Base-by-base conservation (phyloP, 2,329 filamentous ascomycete species). In the Chrysosporium keratinophilum region DNA sequence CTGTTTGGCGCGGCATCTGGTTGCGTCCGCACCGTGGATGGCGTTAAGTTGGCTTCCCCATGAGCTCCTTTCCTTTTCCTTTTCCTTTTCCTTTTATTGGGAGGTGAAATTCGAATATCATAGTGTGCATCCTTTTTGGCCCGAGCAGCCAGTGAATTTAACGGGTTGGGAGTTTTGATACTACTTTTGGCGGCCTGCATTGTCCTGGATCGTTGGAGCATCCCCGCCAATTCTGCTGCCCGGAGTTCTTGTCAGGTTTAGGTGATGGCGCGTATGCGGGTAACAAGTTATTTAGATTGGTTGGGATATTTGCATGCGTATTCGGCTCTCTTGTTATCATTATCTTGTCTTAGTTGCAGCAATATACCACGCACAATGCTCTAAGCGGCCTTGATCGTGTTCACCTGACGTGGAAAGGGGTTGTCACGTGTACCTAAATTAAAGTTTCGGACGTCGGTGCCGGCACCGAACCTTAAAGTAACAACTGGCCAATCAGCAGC, bases 361-460 rank as follows among this genome's bases (percentile, higher is more conserved):
- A 28, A 28, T 28, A 4, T 28, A 28, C 23, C 23, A 28, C 23
- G 23, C 23, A 7, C 23, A 28, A 7, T 28, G 3, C 23, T 4
- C 23, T 28, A 7, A 28, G 10, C 35, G 10, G 33, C 33, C 12
- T 12, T 34, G 12, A 12, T 34, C 5, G 33, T 34, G 3, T 37
- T 37, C 11, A 37, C 4, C 35, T n/a, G 35, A 12, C 35, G 4
- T 37, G n/a, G 3, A 37, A 12, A 12, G 23, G 23, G 23, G 3
- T 7, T 3, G 10, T 40, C 35, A 40, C 46, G 35, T 28, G 46
- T 19, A 35, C 11, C 15, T 20, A 14, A 34, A n/a, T n/a, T 14
- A 46, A 9, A 41, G 17, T 19, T 19, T 40, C 41, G 50, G 41
- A 5, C 11, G 28, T 52, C 50, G 50, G 50, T 11, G 50, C 50